Evolutionary conservation across 495 filamentous ascomycete species (phyloP).

Genomic region (Chaetomium fimeti): DNA sequence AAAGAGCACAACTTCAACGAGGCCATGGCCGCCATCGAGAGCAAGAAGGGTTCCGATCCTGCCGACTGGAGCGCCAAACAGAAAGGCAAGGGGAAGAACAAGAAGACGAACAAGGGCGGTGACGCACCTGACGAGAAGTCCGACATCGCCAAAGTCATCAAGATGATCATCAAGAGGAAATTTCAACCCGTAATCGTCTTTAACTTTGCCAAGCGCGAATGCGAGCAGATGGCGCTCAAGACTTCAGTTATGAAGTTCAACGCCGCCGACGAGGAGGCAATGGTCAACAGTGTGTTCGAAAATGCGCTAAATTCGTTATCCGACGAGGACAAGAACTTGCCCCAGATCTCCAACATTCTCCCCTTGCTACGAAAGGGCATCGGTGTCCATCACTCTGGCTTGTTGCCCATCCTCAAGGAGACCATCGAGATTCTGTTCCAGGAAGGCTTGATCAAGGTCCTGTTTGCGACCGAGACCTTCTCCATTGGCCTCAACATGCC

Average conservation of each 20-base stretch:
- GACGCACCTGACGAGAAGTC: slow-evolving; percentile 60
- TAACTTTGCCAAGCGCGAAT: slow-evolving; percentile 97
- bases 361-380: slow-evolving; percentile 88
- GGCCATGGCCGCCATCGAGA: slow-evolving; percentile 85
- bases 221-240: slow-evolving; percentile 79
- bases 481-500: slow-evolving; percentile 99
- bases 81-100: slow-evolving; percentile 86
- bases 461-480: slow-evolving; percentile 98
- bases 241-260: slow-evolving; percentile 92
- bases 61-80: slow-evolving; percentile 71
- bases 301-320: slow-evolving; percentile 88
- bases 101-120: slow-evolving; percentile 88
- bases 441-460: slow-evolving; percentile 93
- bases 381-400: slow-evolving; percentile 93
- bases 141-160: slow-evolving; percentile 95
- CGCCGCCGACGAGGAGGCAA: slow-evolving; percentile 89
- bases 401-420: slow-evolving; percentile 95
- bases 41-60: slow-evolving; percentile 81
- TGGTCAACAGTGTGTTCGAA: slow-evolving; percentile 90
- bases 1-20: slow-evolving; percentile 95
- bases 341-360: slow-evolving; percentile 88
- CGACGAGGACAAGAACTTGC: slow-evolving; percentile 81
- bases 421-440: slow-evolving; percentile 99
- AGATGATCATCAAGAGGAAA: slow-evolving; percentile 95
- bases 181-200: slow-evolving; percentile 98